Percentiles rank a stretch among this genome's conserved stretches.
phyloP scores from a whole-genome alignment of 495 filamentous ascomycete species.

The Aspergillus haitiensis region DNA sequence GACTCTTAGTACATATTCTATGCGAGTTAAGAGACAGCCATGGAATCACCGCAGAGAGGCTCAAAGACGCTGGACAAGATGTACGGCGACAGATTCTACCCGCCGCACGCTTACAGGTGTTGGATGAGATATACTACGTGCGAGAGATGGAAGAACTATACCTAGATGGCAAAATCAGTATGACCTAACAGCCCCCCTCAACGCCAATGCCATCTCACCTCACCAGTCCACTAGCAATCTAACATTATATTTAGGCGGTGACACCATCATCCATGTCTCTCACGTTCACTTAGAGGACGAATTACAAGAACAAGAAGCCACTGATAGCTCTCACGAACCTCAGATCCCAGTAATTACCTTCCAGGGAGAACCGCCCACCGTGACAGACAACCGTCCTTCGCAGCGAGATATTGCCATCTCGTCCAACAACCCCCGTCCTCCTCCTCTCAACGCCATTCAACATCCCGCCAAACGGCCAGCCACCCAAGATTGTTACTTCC shows the following conservation, averaged over 20 bases:
- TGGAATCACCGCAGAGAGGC: conserved; percentile 43
- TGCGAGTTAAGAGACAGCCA: conserved; percentile 46
- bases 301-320: conserved; percentile 8
- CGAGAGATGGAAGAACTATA: conserved; percentile 63
- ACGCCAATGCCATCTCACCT: too few relatives aligned
- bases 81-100: conserved; percentile 42
- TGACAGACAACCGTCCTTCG: conserved; percentile 23
- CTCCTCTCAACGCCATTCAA: not conserved
- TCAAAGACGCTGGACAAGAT: conserved; percentile 47
- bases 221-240: not conserved
- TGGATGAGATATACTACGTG: conserved; percentile 69
- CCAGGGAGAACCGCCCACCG: conserved; percentile 20
- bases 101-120: conserved; percentile 34
- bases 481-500: conserved; percentile 9
- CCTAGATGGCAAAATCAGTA: conserved; percentile 61
- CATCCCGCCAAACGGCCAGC: conserved; percentile 16
- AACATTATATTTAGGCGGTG: conserved; percentile 22
- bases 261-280: conserved; percentile 27
- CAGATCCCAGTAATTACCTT: not conserved
- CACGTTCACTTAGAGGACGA: conserved; percentile 29
- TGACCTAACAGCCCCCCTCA: conserved; percentile 18
- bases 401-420: not conserved
- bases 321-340: conserved; percentile 2
- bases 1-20: conserved; percentile 63
- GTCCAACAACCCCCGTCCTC: not conserved